These are phyloP conservation scores for Geosiphon pyriformis DNA, from an alignment of 192 early-diverging fungal species.

Conservation along the genomic window DNA sequence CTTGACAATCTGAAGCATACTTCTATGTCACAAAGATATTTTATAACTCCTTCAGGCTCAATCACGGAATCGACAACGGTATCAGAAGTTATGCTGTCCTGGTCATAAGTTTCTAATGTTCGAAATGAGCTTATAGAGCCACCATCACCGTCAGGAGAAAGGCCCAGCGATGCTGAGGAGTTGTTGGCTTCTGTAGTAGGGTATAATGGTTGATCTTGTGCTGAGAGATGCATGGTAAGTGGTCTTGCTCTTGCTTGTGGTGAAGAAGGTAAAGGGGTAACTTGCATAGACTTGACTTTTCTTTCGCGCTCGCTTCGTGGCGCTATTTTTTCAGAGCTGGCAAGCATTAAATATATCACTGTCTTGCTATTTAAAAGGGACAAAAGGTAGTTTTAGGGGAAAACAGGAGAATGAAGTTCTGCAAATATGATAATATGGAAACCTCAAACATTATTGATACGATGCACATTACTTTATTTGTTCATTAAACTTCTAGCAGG, in stretches of 20 bases:
- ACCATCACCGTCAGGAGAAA: constrained; percentile 34
- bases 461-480: too few species aligned
- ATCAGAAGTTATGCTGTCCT: constrained; percentile 28
- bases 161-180: background rate
- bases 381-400: too few species aligned
- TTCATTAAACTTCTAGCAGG: too few species aligned
- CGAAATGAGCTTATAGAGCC: constrained; percentile 23
- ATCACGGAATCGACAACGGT: constrained; percentile 18
- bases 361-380: too few species aligned
- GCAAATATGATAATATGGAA: too few species aligned
- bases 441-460: too few species aligned
- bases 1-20: constrained; percentile 20
- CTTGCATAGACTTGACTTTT: background rate
- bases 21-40: constrained; percentile 36
- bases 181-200: background rate
- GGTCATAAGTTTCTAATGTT: constrained; percentile 17
- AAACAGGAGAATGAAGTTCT: too few species aligned
- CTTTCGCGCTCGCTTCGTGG: background rate
- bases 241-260: constrained; percentile 30
- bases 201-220: constrained; percentile 25
- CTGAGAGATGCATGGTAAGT: constrained; percentile 31
- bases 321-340: background rate
- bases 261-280: background rate
- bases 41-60: constrained; percentile 31
- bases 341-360: too few species aligned